Conservation (phyloP, 441 rosid genomes). For the Melastoma candidum region DNA sequence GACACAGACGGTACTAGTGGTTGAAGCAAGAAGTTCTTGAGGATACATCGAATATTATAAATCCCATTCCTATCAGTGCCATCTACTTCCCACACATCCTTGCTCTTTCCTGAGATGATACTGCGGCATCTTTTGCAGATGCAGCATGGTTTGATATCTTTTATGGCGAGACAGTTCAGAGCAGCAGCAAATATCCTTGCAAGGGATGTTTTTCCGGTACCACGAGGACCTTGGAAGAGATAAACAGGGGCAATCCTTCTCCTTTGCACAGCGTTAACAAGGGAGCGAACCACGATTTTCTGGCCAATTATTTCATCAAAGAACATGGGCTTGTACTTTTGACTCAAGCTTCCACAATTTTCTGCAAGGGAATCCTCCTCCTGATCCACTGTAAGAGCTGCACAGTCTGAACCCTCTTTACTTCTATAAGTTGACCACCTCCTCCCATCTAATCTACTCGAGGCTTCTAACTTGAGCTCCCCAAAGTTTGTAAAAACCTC, state of each 20-base stretch:
- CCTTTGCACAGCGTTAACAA: constrained; percentile 59
- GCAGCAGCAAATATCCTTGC: constrained; percentile 89
- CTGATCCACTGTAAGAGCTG: constrained; percentile 44
- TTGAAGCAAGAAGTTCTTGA: constrained; percentile 39
- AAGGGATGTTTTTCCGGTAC: constrained; percentile 88
- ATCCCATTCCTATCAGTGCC: constrained; percentile 66
- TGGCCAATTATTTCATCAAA: constrained; percentile 88
- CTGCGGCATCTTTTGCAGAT: constrained; percentile 66
- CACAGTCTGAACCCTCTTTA: constrained; percentile 69
- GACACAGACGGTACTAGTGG: constrained; percentile 34
- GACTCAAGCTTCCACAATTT: constrained; percentile 65
- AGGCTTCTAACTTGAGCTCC: constrained; percentile 92
- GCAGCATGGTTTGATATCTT: constrained; percentile 78
- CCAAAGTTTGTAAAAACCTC: constrained; percentile 85
- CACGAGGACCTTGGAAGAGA: constrained; percentile 96
- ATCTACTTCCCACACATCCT: constrained; percentile 71
- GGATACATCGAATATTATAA: constrained; percentile 50
- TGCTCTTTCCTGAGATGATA: constrained; percentile 61
- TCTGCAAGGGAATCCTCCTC: constrained; percentile 72
- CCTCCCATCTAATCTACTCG: constrained; percentile 94
- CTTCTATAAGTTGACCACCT: constrained; percentile 93
- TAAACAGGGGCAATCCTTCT: constrained; percentile 87
- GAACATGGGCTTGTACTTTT: constrained; percentile 80
- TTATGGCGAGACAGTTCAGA: constrained; percentile 59
- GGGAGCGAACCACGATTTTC: constrained; percentile 79